Conservation (phyloP, 768 basidiomycete genomes). For the Podaxis mareebaensis region DNA sequence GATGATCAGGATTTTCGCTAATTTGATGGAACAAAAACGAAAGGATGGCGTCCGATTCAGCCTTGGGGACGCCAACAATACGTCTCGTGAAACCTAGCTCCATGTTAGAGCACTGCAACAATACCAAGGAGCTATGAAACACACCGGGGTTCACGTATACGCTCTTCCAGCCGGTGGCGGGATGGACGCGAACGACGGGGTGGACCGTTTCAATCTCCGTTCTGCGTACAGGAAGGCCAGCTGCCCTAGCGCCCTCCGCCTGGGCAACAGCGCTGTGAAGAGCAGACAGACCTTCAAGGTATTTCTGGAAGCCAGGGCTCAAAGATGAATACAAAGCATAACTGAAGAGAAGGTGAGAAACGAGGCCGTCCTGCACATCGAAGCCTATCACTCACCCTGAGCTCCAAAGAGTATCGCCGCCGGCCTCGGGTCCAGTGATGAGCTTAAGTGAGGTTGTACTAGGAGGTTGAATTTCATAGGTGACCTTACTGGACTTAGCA, state of each 20-base stretch:
- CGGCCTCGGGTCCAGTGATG: conserved; percentile 66
- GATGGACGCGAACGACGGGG: conserved; percentile 83
- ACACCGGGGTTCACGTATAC: conserved; percentile 78
- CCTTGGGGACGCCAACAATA: conserved; percentile 77
- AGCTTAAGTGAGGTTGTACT: conserved; percentile 76
- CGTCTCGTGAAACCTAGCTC: conserved; percentile 72
- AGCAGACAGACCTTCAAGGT: conserved; percentile 72
- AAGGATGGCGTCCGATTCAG: conserved; percentile 76
- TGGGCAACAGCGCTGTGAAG: conserved; percentile 79
- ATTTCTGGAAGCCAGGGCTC: conserved; percentile 72
- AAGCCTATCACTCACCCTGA: conserved; percentile 53
- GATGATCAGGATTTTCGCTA: conserved; percentile 68
- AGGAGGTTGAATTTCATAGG: conserved; percentile 84
- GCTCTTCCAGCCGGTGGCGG: conserved; percentile 83
- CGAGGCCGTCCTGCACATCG: background rate
- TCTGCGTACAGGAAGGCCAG: conserved; percentile 69
- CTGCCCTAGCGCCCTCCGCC: conserved; percentile 71
- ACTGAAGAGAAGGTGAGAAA: conserved; percentile 31
- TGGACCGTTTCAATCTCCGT: conserved; percentile 70
- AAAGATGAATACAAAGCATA: conserved; percentile 84
- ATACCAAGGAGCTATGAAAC: conserved; percentile 17
- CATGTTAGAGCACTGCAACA: background rate
- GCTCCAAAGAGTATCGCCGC: conserved; percentile 82
- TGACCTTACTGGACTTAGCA: conserved; percentile 36
- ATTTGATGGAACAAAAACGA: conserved; percentile 72